Evolutionary conservation across 306 rosid species (phyloP), one percentile per base, ranked within the genome.

Genomic region (Quercus cerris): DNA sequence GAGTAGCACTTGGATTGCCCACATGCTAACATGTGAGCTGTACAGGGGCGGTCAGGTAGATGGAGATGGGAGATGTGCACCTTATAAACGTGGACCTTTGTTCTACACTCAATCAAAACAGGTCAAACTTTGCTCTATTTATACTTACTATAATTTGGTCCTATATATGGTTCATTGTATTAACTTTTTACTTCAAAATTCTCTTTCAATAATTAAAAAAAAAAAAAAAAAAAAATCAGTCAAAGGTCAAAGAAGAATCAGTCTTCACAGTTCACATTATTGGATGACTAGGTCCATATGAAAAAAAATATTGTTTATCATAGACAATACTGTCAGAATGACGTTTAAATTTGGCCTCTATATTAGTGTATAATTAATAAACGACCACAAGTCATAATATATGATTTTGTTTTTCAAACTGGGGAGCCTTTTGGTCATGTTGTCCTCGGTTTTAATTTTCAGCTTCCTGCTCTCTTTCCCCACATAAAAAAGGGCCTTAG

Each of bases 21-120:
- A 90, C 90, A 86, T 89, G 97, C 81, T 75, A 55, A 82, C 92
- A 92, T 84, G 95, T 92, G 93, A 88, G 73, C 49, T 63, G 81
- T 85, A 78, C 73, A 81, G 78, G 81, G 82, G 66, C 70, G 75
- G 63, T 77, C 71, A 55, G 80, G 75, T 12, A 69, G 52, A 25
- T 22, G 75, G 70, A 10, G 41, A 52, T 63, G 28, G 51, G 23
- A 55, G 20, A 25, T 71, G 23, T 31, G 63, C 71, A 49, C 71
- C 58, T 64, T 27, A 41, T 56, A 58, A 82, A 78, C 33, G 77
- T 80, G 80, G 82, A 81, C 80, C 82, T 57, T 79, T 79, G 44
- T 75, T 30, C 82, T 56, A 3, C 55, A 54, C 54, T 66, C 59
- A 18, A 44, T 63, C 18, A 38, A 66, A 73, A 35, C 73, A 12